Base-by-base conservation (phyloP, 257 asterid genomes). In the Solanum ossicruentum region DNA sequence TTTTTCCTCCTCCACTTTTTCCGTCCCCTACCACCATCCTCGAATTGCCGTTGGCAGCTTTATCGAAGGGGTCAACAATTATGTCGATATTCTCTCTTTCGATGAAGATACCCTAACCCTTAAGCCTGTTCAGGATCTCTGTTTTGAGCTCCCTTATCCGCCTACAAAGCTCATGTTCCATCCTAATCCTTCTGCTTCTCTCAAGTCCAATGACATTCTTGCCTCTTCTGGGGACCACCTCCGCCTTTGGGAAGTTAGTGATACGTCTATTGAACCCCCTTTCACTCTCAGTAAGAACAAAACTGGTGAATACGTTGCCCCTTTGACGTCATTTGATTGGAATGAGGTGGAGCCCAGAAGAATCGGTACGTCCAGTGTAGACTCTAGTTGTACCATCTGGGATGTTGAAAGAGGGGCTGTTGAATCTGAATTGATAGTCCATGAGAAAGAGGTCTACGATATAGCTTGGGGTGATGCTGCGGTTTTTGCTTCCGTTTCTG, bases 391-490 rank as follows among this genome's bases (percentile, higher is more conserved):
- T 63, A 94, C 98, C 7, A 93, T 96, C 15, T 96, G 99, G 98
- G 99, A 94, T 51, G 82, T 94, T 12, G 98, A 96, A n/a, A 92
- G 87, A 16, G 89, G 94, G 9, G 97, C 90, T 3, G 94, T 94
- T 56, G 98, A 94, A 66, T 90, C 98, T 3, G 97, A 93, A 84
- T 43, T 96, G 84, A 93, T 95, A 10, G 97, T 97, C 7, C 98
- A 95, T 28, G 99, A 95, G 52, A 93, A 95, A 88, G 99, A 96
- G 89, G 98, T 96, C 7, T 91, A 95, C 43, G 99, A 96, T 23
- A 95, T 96, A n/a, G 98, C 98, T 41, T 95, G 98, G 98, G 99
- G 97, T 0, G 97, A 93, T 55, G 97, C 94, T 7, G 97, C 95
- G 7, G 95, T 96, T 72, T 96, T 96, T 10, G 98, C 97, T 0